These are phyloP conservation scores for Termitomyces sp. DNA, from an alignment of 768 basidiomycete genomes.

Conservation along the genomic window DNA sequence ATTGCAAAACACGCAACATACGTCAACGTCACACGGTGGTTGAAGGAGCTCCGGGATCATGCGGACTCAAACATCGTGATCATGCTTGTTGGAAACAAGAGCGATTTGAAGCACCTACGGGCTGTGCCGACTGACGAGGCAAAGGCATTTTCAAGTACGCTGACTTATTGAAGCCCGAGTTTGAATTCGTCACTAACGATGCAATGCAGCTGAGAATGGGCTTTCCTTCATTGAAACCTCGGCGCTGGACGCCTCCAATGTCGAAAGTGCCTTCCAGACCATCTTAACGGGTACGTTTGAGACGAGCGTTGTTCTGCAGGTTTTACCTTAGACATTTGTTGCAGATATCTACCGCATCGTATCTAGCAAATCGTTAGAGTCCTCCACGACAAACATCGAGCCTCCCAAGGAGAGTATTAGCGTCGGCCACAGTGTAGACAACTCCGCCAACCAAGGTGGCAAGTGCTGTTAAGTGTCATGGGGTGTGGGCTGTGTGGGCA, in stretches of 20 bases:
- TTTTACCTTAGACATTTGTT: slow-evolving; percentile 6
- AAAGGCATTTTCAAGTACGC: slow-evolving; percentile 82
- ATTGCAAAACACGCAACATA: slow-evolving; percentile 94
- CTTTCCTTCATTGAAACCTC: slow-evolving; percentile 98
- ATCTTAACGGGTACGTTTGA: slow-evolving; percentile 77
- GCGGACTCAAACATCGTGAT: slow-evolving; percentile 92
- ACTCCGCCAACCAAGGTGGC: slow-evolving; percentile 49
- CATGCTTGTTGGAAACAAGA: slow-evolving; percentile 98
- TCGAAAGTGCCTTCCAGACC: slow-evolving; percentile 96
- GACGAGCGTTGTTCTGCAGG: neutral
- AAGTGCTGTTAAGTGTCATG: slow-evolving; percentile 54
- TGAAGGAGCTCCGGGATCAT: slow-evolving; percentile 96
- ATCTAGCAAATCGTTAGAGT: slow-evolving; percentile 92
- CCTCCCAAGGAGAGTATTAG: slow-evolving; percentile 82
- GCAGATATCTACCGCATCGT: slow-evolving; percentile 97
- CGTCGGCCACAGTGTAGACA: slow-evolving; percentile 72
- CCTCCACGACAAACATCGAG: slow-evolving; percentile 73
- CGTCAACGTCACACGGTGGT: slow-evolving; percentile 91
- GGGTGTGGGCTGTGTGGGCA: slow-evolving; percentile 3
- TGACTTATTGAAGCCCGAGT: neutral
- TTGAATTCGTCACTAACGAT: slow-evolving; percentile 5
- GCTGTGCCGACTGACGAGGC: slow-evolving; percentile 98
- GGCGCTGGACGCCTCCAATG: slow-evolving; percentile 98
- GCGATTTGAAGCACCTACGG: slow-evolving; percentile 95
- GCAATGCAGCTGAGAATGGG: slow-evolving; percentile 72